A percentile compares a stretch with the other conserved stretches of the same genome.
phyloP scores from a whole-genome alignment of 2,329 filamentous ascomycete species.

The Allantophomopsis cytisporea region DNA sequence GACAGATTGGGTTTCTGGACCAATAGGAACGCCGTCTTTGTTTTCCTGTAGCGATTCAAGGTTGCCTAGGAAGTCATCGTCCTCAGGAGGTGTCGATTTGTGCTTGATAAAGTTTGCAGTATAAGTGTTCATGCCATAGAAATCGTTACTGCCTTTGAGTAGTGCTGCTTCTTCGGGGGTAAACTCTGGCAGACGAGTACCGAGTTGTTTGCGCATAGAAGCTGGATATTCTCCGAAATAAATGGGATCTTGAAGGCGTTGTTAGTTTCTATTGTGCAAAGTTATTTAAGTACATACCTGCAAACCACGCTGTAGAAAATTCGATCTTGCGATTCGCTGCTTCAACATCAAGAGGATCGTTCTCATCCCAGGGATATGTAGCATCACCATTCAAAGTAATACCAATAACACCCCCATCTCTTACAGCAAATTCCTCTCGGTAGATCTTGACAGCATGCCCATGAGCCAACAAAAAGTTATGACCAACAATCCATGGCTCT shows the following conservation, averaged over 20 bases:
- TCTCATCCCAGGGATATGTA: slow-evolving; percentile 69
- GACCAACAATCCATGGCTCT: slow-evolving; percentile 74
- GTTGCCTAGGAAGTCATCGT: slow-evolving; percentile 62
- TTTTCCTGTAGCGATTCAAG: slow-evolving; percentile 58
- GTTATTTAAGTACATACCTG: slow-evolving; percentile 12
- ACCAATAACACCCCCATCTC: slow-evolving; percentile 63
- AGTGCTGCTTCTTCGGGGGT: slow-evolving; percentile 58
- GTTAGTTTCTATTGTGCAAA: too few species aligned
- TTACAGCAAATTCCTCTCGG: slow-evolving; percentile 66
- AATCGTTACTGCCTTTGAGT: slow-evolving; percentile 81
- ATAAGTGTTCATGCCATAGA: slow-evolving; percentile 93
- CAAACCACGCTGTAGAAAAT: slow-evolving; percentile 81
- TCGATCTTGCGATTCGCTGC: slow-evolving; percentile 73
- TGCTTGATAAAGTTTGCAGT: slow-evolving; percentile 79
- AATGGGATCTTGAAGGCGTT: slow-evolving; percentile 45
- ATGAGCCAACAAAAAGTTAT: slow-evolving; percentile 70
- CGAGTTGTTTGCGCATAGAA: slow-evolving; percentile 72
- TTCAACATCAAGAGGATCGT: slow-evolving; percentile 61
- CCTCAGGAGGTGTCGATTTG: slow-evolving; percentile 42
- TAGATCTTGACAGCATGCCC: slow-evolving; percentile 71
- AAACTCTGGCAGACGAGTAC: slow-evolving; percentile 61
- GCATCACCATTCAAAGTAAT: slow-evolving; percentile 83
- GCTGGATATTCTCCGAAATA: slow-evolving; percentile 76
- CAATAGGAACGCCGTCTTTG: slow-evolving; percentile 62
- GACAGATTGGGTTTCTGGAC: slow-evolving; percentile 67